These are phyloP conservation scores for Microbotryum intermedium DNA, from an alignment of 1,284 basidiomycete genomes.

Conservation along the genomic window DNA sequence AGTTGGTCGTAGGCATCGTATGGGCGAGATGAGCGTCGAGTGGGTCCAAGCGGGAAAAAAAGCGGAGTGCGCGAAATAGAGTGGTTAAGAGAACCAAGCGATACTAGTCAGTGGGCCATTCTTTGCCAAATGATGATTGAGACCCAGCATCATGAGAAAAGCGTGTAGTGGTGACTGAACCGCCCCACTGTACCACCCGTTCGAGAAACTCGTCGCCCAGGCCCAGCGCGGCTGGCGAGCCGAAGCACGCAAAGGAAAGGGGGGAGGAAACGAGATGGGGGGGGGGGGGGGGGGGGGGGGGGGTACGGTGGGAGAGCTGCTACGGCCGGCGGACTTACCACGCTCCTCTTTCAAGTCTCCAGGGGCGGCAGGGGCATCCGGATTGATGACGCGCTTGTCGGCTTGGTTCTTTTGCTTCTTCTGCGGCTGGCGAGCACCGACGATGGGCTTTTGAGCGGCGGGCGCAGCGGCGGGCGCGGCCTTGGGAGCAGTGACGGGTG, in stretches of 20 bases:
- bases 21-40: too few species aligned
- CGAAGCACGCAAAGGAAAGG: not conserved
- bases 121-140: too few species aligned
- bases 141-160: not conserved
- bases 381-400: slow-evolving; percentile 19
- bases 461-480: slow-evolving; percentile 13
- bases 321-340: slow-evolving; percentile 12
- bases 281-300: too few species aligned
- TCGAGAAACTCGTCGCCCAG: not conserved
- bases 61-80: not conserved
- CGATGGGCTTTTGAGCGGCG: slow-evolving; percentile 5
- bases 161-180: not conserved
- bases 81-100: not conserved
- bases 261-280: not conserved
- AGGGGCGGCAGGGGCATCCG: slow-evolving; percentile 20
- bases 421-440: slow-evolving; percentile 9
- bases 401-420: slow-evolving; percentile 5
- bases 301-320: not conserved
- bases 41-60: not conserved
- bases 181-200: not conserved
- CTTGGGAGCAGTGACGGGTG: slow-evolving; percentile 17
- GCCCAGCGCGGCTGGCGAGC: not conserved
- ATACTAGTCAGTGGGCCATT: too few species aligned
- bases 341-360: slow-evolving; percentile 29
- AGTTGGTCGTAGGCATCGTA: not conserved